phyloP scores from a whole-genome alignment of 192 early-diverging fungal species.

The Backusella psychrophila region DNA sequence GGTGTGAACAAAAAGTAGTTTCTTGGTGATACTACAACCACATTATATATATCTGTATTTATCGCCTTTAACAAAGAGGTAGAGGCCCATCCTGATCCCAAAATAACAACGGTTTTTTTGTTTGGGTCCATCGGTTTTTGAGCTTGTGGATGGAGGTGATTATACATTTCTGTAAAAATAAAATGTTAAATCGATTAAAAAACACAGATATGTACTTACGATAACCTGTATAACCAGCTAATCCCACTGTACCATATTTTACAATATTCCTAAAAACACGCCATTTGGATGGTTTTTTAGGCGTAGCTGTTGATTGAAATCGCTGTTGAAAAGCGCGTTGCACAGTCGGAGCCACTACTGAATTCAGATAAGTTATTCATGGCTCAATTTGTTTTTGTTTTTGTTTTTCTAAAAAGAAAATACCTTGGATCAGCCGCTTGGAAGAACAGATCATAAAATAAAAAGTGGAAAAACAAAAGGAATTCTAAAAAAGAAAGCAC shows the following conservation, averaged over 20 bases:
- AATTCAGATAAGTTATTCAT: neutral
- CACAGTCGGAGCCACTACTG: neutral
- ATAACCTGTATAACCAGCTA: neutral
- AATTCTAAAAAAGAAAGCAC: neutral
- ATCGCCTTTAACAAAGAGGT: neutral
- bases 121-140: conserved; percentile 24
- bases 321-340: conserved; percentile 1
- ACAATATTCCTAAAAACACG: neutral
- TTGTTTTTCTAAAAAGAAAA: conserved; percentile 1
- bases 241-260: neutral
- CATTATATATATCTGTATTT: neutral
- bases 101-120: neutral
- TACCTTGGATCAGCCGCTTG: neutral
- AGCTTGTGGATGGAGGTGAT: conserved; percentile 37
- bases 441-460: neutral
- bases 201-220: neutral
- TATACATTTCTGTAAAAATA: conserved; percentile 34
- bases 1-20: conserved; percentile 29
- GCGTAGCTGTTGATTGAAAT: neutral
- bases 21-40: neutral
- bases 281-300: neutral
- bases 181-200: neutral
- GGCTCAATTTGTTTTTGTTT: neutral
- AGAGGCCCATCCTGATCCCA: neutral
- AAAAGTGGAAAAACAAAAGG: neutral